Conservation (phyloP, 2,329 filamentous ascomycete genomes). For the Didymella pomorum region DNA sequence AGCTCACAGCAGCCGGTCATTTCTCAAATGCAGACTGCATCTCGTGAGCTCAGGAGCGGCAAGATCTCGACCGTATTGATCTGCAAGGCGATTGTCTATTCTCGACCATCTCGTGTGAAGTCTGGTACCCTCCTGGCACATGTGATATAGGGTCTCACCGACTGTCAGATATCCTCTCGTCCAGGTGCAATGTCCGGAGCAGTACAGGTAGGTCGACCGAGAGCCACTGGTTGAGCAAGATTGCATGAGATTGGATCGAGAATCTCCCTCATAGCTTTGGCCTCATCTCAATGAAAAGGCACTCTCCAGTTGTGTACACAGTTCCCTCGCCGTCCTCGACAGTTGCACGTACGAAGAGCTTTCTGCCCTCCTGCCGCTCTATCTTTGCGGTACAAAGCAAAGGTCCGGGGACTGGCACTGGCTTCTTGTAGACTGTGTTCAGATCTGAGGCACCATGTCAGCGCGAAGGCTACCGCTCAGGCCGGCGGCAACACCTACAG, state of each 20-base stretch:
- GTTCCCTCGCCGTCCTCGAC: constrained; percentile 60
- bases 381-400: constrained; percentile 59
- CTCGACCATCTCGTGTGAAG: neutral
- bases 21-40: neutral
- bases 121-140: neutral
- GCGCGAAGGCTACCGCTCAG: constrained; percentile 3
- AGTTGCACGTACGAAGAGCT: constrained; percentile 59
- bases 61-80: neutral
- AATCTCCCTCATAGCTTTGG: constrained; percentile 32
- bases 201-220: constrained; percentile 4
- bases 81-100: neutral
- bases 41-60: neutral
- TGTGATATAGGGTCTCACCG: neutral
- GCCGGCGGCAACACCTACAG: constrained; percentile 35
- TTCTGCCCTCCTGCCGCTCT: constrained; percentile 61
- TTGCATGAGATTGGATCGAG: neutral
- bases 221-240: neutral
- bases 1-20: constrained; percentile 2
- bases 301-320: constrained; percentile 61
- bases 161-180: neutral
- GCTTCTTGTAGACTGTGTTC: constrained; percentile 63
- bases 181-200: neutral
- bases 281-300: constrained; percentile 57
- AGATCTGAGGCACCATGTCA: constrained; percentile 51
- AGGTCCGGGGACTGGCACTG: constrained; percentile 60